phyloP scores from a whole-genome alignment of 768 basidiomycete species.

The Glaciozyma martinii region DNA sequence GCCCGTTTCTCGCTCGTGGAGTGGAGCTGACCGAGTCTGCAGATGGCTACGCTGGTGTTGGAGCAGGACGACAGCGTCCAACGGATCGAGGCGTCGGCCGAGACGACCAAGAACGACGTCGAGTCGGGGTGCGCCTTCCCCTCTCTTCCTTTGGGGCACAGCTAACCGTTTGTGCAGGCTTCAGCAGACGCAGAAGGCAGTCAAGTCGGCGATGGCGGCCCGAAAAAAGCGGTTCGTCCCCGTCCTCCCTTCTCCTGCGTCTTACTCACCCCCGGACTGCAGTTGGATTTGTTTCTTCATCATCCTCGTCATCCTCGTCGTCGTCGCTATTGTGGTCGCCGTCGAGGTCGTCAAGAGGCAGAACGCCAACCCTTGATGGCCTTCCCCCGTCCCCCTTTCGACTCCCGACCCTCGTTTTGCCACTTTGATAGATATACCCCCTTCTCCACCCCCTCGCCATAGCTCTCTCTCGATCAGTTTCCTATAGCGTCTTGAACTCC shows the following conservation, averaged over 20 bases:
- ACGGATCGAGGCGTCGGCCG: conserved; percentile 55
- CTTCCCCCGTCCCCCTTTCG: too few species aligned
- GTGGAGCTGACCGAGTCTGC: conserved; percentile 37
- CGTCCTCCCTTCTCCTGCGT: conserved; percentile 61
- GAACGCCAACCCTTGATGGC: too few species aligned
- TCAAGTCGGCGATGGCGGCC: conserved; percentile 73
- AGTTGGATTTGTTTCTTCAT: conserved; percentile 22
- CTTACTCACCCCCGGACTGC: background rate
- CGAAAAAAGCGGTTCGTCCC: conserved; percentile 95
- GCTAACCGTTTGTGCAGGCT: conserved; percentile 46
- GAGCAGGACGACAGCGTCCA: conserved; percentile 60
- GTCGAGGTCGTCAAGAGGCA: conserved; percentile 6
- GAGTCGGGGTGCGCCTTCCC: conserved; percentile 35
- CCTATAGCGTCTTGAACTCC: too few species aligned
- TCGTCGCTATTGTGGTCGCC: conserved; percentile 16
- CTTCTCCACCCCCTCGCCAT: too few species aligned
- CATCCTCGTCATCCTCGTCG: conserved; percentile 7
- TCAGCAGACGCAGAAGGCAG: conserved; percentile 75
- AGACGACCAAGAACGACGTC: conserved; percentile 58
- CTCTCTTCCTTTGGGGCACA: background rate
- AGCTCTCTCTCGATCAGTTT: too few species aligned
- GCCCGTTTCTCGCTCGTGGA: background rate
- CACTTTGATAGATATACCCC: too few species aligned
- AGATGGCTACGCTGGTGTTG: conserved; percentile 43
- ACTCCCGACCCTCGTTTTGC: too few species aligned